These are phyloP conservation scores for Wallacemonas sp. DNA, from an alignment of 208 protist species.

Conservation along the genomic window DNA sequence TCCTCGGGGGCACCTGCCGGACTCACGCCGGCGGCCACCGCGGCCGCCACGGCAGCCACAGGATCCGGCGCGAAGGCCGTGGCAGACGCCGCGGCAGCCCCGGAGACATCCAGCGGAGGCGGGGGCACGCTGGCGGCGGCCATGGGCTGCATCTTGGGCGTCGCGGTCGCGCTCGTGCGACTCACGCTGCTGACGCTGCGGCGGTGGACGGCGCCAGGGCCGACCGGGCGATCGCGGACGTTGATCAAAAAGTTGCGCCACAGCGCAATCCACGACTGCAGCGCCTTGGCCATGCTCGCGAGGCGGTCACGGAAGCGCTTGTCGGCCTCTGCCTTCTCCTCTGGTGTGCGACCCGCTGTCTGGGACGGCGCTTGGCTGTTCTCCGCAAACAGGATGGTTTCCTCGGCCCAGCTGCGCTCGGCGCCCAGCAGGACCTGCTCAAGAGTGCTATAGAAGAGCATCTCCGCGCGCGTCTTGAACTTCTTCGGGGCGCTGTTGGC, in stretches of 20 bases:
- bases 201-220: conserved; percentile 15
- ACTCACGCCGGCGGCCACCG: background rate
- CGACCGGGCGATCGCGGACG: conserved; percentile 38
- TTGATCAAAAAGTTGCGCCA: conserved; percentile 55
- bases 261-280: conserved; percentile 56
- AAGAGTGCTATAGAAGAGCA: conserved; percentile 68
- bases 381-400: conserved; percentile 9
- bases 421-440: conserved; percentile 61
- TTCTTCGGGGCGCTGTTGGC: conserved; percentile 43
- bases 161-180: conserved; percentile 11
- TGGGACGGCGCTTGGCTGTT: background rate
- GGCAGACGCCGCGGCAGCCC: background rate
- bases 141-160: conserved; percentile 15
- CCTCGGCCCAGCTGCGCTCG: conserved; percentile 54
- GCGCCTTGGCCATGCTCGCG: conserved; percentile 22
- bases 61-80: conserved; percentile 20
- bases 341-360: conserved; percentile 5
- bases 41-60: conserved; percentile 23
- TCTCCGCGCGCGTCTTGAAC: conserved; percentile 73
- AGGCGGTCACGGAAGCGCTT: conserved; percentile 16
- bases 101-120: background rate
- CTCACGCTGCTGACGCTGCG: conserved; percentile 28
- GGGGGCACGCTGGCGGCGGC: background rate
- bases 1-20: background rate
- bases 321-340: background rate